These are phyloP conservation scores for Chlorophyllum brunneum DNA, from an alignment of 768 basidiomycete genomes.

Conservation along the genomic window DNA sequence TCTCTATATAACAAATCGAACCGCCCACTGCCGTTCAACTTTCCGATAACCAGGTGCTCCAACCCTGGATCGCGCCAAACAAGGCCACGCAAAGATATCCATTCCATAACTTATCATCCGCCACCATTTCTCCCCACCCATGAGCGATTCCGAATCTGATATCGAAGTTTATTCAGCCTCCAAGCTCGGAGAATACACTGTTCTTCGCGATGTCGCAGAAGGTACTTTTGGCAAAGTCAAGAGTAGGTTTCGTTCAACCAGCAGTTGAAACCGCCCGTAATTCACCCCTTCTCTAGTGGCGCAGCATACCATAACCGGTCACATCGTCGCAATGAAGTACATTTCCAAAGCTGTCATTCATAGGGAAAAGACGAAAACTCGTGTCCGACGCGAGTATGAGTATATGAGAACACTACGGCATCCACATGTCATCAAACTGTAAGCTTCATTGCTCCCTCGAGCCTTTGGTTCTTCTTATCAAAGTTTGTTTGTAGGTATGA, in stretches of 20 bases:
- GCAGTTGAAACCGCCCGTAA: slow-evolving; percentile 12
- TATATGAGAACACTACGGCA: slow-evolving; percentile 94
- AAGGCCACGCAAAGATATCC: slow-evolving; percentile 9
- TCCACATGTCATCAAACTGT: slow-evolving; percentile 98
- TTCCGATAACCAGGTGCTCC: neutral
- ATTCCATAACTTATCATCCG: neutral
- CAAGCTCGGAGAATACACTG: slow-evolving; percentile 88
- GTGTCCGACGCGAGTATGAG: slow-evolving; percentile 94
- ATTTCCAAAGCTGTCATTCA: slow-evolving; percentile 93
- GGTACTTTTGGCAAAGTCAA: slow-evolving; percentile 99
- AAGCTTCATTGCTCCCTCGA: slow-evolving; percentile 20
- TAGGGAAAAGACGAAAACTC: slow-evolving; percentile 84
- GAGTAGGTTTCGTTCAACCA: slow-evolving; percentile 55
- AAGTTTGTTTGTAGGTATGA: slow-evolving; percentile 53
- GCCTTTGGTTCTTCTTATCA: neutral
- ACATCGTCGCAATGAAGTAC: slow-evolving; percentile 96
- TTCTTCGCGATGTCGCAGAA: slow-evolving; percentile 86
- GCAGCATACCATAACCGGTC: slow-evolving; percentile 89
- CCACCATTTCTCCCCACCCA: slow-evolving; percentile 17
- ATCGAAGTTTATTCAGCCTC: slow-evolving; percentile 46
- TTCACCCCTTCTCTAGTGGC: slow-evolving; percentile 58
- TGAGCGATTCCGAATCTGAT: slow-evolving; percentile 24
- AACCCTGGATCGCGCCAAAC: slow-evolving; percentile 6
- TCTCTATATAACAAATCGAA: too few relatives aligned
- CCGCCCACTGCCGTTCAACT: too few relatives aligned